Evolutionary conservation across 2,329 filamentous ascomycete species (phyloP).

Genomic region (Sclerotinia nivalis): DNA sequence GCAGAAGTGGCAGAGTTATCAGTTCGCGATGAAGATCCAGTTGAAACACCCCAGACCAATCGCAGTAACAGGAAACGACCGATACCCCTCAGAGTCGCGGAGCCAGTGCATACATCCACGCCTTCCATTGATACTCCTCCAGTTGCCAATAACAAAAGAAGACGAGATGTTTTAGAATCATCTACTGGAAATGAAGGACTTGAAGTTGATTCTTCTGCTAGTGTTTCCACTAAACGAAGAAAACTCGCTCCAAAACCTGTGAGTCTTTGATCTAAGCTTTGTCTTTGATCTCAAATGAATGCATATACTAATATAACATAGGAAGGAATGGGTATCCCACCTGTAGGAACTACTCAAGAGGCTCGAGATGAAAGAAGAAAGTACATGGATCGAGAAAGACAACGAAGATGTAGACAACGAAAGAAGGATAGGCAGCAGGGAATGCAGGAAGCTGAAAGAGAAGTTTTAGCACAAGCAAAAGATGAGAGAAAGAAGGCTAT

Average conservation of each 20-base stretch:
- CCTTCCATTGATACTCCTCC: not conserved
- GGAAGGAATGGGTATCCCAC: slow-evolving; percentile 13
- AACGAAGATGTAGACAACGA: slow-evolving; percentile 15
- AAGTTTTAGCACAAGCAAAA: not conserved
- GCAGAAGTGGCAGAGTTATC: not conserved
- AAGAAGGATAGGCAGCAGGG: slow-evolving; percentile 17
- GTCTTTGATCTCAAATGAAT: not conserved
- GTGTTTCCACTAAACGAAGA: not conserved
- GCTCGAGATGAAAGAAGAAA: slow-evolving; percentile 13
- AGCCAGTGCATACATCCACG: not conserved
- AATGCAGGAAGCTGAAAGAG: not conserved
- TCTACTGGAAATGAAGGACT: not conserved
- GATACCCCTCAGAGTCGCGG: not conserved
- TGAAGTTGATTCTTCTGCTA: not conserved
- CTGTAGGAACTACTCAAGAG: slow-evolving; percentile 1
- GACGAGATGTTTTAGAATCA: not conserved
- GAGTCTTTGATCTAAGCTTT: not conserved
- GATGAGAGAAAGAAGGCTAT: slow-evolving; percentile 18
- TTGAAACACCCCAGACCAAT: not conserved
- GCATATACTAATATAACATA: not conserved
- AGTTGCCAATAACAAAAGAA: not conserved
- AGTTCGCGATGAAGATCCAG: not conserved
- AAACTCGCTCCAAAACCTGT: slow-evolving; percentile 5
- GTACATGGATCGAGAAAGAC: slow-evolving; percentile 20
- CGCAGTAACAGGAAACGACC: not conserved